Evolutionary conservation across 495 filamentous ascomycete genomes (phyloP).

Genomic region (Neurospora discreta): DNA sequence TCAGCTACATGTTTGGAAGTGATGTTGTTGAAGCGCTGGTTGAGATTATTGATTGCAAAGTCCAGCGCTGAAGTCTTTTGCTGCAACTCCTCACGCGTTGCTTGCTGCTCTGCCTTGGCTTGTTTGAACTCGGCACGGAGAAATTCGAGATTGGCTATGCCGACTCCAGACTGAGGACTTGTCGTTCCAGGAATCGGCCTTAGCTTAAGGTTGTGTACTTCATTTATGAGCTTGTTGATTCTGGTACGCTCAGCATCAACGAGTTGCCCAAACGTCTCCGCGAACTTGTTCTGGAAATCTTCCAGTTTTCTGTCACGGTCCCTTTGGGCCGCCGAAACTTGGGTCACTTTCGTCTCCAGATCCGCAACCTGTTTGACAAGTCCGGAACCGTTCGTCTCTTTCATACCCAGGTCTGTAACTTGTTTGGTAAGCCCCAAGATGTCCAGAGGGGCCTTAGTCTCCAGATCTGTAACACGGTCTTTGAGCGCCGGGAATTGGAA

Average conservation of each 20-base stretch:
- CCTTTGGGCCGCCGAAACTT: neutral
- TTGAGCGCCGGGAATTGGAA: slow-evolving; percentile 1
- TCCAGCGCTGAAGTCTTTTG: neutral
- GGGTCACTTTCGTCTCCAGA: neutral
- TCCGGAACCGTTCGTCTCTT: neutral
- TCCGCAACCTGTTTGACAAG: neutral
- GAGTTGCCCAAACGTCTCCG: neutral
- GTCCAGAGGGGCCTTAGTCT: neutral
- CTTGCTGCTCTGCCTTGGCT: neutral
- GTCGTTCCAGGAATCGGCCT: neutral
- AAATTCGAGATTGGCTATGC: neutral
- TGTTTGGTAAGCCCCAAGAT: neutral
- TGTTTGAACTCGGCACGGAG: neutral
- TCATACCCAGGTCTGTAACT: neutral
- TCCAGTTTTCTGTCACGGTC: neutral
- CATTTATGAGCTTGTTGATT: neutral
- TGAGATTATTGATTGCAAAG: slow-evolving; percentile 4
- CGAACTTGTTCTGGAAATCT: neutral
- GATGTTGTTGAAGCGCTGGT: slow-evolving; percentile 19
- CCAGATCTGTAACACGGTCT: neutral
- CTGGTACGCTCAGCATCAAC: neutral
- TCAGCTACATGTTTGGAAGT: slow-evolving; percentile 16
- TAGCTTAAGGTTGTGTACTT: neutral
- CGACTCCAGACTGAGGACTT: neutral
- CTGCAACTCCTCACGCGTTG: neutral